Conservation (phyloP, 495 filamentous ascomycete genomes). For the Aspergillus conjunctus region DNA sequence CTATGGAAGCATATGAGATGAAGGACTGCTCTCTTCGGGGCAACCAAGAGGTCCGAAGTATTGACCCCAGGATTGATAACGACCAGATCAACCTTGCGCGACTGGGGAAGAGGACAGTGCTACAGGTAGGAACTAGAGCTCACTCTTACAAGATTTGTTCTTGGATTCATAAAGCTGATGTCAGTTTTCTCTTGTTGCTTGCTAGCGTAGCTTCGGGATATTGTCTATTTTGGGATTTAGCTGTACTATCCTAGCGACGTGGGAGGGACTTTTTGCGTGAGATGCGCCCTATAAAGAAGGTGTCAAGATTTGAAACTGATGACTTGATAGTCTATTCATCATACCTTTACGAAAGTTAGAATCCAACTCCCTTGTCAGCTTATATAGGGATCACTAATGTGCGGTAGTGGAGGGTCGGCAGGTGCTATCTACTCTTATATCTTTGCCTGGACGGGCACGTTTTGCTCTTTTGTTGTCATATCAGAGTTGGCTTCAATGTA, state of each 20-base stretch:
- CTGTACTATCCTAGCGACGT: slow-evolving; percentile 53
- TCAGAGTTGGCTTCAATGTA: slow-evolving; percentile 50
- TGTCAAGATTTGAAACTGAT: neutral
- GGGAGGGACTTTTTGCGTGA: slow-evolving; percentile 49
- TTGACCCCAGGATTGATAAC: slow-evolving; percentile 9
- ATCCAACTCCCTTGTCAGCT: neutral
- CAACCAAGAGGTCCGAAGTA: neutral
- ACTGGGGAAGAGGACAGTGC: slow-evolving; percentile 54
- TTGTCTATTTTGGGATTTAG: slow-evolving; percentile 54
- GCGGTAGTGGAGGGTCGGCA: slow-evolving; percentile 49
- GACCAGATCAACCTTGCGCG: slow-evolving; percentile 48
- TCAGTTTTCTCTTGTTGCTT: slow-evolving; percentile 10
- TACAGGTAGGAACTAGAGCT: slow-evolving; percentile 27
- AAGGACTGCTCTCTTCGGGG: neutral
- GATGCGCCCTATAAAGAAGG: neutral
- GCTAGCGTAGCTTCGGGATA: slow-evolving; percentile 51
- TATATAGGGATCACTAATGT: neutral
- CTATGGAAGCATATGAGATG: slow-evolving; percentile 8
- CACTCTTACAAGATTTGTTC: neutral
- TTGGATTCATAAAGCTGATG: neutral
- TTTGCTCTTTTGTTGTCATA: slow-evolving; percentile 34
- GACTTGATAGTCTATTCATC: slow-evolving; percentile 30
- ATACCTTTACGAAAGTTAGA: slow-evolving; percentile 40
- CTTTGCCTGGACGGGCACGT: slow-evolving; percentile 47
- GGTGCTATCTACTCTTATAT: slow-evolving; percentile 56